Evolutionary conservation across 1,284 basidiomycete species (phyloP), one percentile per base, ranked within the genome.

Genomic region (Nidula niveotomentosa): DNA sequence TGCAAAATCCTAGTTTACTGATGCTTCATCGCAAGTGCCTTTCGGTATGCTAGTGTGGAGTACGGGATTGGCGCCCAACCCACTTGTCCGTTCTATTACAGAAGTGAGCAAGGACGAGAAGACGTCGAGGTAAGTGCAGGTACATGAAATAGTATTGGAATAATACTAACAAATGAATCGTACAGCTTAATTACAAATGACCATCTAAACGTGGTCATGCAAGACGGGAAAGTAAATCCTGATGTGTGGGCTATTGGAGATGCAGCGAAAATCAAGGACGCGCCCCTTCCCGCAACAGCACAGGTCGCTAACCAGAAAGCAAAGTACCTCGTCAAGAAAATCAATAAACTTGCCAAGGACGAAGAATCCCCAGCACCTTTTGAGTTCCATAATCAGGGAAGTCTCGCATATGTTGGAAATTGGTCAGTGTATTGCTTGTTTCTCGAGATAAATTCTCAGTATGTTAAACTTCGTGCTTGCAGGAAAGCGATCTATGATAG

Each of bases 231-330:
- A 33, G 72, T 83, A 15, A 81, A 94, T 63, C 77, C 83, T 17
- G 85, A 93, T 65, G 86, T 95, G 1, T 94, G 85, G 76, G 92
- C 87, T 10, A 88, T 95, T 53, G 93, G 94, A 4, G 94, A 96
- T 66, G 86, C 89, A 51, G 82, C 85, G 1, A 80, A 77, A 34
- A 81, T 89, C 37, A 75, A 79, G 18, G 77, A 80, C 55, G 79
- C 82, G 9, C 75, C 81, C 35, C 77, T 95, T 3, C 94, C 94
- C 6, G 93, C 94, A 1, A 93, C 91, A 18, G 90, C 91, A 13
- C 91, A 93, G 80, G 93, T 94, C 33, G 92, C 93, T 2, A 85
- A 85, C 58, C 91, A 94, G 68, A 87, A 93, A 71, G 92, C 85
- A 1, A 84, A 80, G 60, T 92, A 92, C 66, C 69, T 92, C 43